Percentiles rank a stretch among this genome's conserved stretches.
phyloP scores from a whole-genome alignment of 495 filamentous ascomycete species.

The Choiromyces venosus region DNA sequence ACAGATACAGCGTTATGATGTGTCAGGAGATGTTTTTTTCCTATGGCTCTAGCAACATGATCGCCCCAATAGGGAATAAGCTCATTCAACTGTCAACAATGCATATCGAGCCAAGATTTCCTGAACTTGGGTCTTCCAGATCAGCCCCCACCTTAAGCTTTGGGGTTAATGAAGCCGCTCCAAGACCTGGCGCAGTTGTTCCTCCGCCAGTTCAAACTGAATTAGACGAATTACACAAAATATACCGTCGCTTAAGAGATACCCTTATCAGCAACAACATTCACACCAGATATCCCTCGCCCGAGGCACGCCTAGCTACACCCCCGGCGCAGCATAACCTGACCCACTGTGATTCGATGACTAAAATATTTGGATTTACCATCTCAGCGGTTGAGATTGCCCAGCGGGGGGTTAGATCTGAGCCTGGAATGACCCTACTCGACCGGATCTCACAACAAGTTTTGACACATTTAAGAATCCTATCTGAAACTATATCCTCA shows the following conservation, averaged over 20 bases:
- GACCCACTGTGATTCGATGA: constrained; percentile 55
- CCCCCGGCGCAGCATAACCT: constrained; percentile 17
- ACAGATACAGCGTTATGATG: constrained; percentile 41
- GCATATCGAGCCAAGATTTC: constrained; percentile 15
- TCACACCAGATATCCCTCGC: constrained; percentile 45
- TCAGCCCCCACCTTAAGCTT: constrained; percentile 25
- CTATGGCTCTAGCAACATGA: constrained; percentile 58
- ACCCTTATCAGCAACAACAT: constrained; percentile 71
- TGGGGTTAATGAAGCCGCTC: constrained; percentile 11
- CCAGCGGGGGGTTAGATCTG: constrained; percentile 76
- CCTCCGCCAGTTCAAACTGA: constrained; percentile 20
- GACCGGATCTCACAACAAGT: constrained; percentile 75
- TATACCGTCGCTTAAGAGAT: constrained; percentile 73
- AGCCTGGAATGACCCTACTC: constrained; percentile 68
- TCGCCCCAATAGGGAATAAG: constrained; percentile 56
- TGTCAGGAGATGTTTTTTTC: constrained; percentile 58
- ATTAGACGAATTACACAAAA: constrained; percentile 62
- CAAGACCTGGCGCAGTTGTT: constrained; percentile 12
- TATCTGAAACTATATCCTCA: constrained; percentile 80
- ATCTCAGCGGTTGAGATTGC: constrained; percentile 87
- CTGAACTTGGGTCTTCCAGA: constrained; percentile 15
- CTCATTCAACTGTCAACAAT: constrained; percentile 48
- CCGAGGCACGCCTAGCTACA: constrained; percentile 10
- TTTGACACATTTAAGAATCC: constrained; percentile 80
- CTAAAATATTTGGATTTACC: constrained; percentile 73